Conservation (phyloP, 176 grass and related monocot genomes). For the Secale cereale region DNA sequence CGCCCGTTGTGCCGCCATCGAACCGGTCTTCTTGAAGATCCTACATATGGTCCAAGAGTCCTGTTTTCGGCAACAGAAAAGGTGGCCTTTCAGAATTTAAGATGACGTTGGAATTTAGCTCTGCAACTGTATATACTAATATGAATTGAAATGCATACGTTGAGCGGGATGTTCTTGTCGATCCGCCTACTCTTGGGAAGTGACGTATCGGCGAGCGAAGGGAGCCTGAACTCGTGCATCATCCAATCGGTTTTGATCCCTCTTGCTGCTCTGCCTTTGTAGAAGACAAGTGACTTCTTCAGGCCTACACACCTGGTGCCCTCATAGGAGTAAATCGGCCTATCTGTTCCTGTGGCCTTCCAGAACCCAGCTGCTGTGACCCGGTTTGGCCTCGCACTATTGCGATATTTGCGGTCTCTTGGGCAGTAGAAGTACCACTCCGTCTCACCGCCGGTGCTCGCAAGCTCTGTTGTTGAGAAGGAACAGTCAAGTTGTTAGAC, state of each 20-base stretch:
- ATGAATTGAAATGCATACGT: conserved; percentile 45
- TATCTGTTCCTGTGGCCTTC: conserved; percentile 98
- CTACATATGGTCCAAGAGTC: conserved; percentile 96
- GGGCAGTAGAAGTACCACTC: conserved; percentile 99
- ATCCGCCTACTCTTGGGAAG: conserved; percentile 43
- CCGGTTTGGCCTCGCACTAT: conserved; percentile 76
- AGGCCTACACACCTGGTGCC: conserved; percentile 85
- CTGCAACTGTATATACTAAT: not conserved
- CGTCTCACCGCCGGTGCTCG: conserved; percentile 70
- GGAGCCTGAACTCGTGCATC: conserved; percentile 99
- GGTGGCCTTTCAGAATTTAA: not conserved
- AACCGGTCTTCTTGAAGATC: conserved; percentile 96
- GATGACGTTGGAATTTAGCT: not conserved
- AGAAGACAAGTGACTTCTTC: conserved; percentile 99
- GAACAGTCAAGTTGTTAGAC: conserved; percentile 22
- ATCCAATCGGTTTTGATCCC: conserved; percentile 96
- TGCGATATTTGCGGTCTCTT: conserved; percentile 87
- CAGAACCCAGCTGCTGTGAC: conserved; percentile 89
- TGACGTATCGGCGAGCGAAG: conserved; percentile 49
- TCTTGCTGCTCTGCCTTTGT: conserved; percentile 88
- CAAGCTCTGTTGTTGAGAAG: conserved; percentile 56
- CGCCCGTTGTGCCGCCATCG: conserved; percentile 71
- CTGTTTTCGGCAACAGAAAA: conserved; percentile 40
- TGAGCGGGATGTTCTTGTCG: conserved; percentile 74
- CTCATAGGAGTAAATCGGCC: conserved; percentile 85